Base-by-base conservation (phyloP, 148 eudicot genomes). In the Rhododendron kiyosumense region DNA sequence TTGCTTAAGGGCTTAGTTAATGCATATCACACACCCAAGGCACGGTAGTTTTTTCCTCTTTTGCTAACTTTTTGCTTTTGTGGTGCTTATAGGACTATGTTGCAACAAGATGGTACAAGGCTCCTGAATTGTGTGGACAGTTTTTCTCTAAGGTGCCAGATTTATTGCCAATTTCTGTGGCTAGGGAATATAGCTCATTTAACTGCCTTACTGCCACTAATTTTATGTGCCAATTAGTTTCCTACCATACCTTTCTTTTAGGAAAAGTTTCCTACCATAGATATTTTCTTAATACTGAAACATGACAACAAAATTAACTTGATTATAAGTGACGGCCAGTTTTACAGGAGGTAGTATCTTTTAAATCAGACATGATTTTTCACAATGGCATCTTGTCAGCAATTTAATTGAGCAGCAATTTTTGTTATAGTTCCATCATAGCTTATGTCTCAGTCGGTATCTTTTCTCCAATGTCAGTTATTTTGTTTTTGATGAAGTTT, bases 91-190 rank as follows among this genome's bases (percentile, higher is more conserved):
- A 71, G 76, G 76, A 71, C 76, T 71, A 71, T 71, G 76, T 71
- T 71, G 76, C 76, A 30, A 71, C 76, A 71, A 30, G 76, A 32
- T 71, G 76, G 76, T 71, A 71, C 41, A 71, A 30, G 41, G 76
- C 76, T 71, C 76, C 76, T 32, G 76, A 71, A 71, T 28, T 71
- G 76, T 30, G 76, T 30, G 76, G 76, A 15, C 76, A 71, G 76
- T 71, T 71, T 71, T 71, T 71, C 76, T 71, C 74, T 71, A 30
- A 71, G 76, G 36, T 71, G 20, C 76, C 4, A 1, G 34, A 28
- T 5, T 71, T 71, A 71, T 34, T 71, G 75, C 76, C 76, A 71
- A 15, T 71, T 71, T 71, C 20, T 14, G 18, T 71, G 32, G 76
- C 76, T 32, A 32, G 36, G 76, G 76, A 5, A 32, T 12, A 32